Base-by-base conservation (phyloP, 78 protist genomes). In the slime mould (Dictyostelium discoideum) region DNA sequence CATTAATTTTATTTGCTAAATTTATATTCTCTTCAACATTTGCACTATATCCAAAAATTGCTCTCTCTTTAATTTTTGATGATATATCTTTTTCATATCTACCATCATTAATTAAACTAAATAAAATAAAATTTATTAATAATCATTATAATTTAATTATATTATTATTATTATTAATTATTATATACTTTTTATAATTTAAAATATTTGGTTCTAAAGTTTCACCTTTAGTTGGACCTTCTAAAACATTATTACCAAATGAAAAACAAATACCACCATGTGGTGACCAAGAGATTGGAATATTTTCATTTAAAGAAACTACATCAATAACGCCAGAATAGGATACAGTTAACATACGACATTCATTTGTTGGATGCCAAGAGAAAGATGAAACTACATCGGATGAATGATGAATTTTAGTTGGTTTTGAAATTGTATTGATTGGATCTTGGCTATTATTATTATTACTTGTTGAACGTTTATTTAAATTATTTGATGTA, bases 291-390 rank as follows among this genome's bases (percentile, higher is more conserved):
- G 89, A 42, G 1, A 93, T 32, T 24, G 96, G 96, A 40, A 87
- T 93, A 54, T 73, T 93, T 50, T 93, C 94, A 73, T 93, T 86
- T 16, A 93, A 32, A n/a, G 80, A 78, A 9, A 93, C 81, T 9
- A 86, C 96, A 8, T 93, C 96, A 3, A 93, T 57, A 37, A 93
- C 88, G 63, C 93, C 96, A 40, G 79, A 76, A 76, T 79, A 84
- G 24, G 96, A 83, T 54, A 93, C 88, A 3, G 88, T 93, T 10
- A 93, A 29, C 92, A 93, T 83, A 54, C 96, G 60, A 86, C 93
- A 87, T 26, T 93, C 94, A 86, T 93, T 93, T 3, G 57, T 86
- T 79, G 96, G 96, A 93, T 93, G 94, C 96, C 96, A 93, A 29
- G 82, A 54, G 77, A 93, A 93, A 24, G 94, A 83, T 26, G 96